Evolutionary conservation across 2,329 filamentous ascomycete species (phyloP).

Genomic region (Curvularia lunata): DNA sequence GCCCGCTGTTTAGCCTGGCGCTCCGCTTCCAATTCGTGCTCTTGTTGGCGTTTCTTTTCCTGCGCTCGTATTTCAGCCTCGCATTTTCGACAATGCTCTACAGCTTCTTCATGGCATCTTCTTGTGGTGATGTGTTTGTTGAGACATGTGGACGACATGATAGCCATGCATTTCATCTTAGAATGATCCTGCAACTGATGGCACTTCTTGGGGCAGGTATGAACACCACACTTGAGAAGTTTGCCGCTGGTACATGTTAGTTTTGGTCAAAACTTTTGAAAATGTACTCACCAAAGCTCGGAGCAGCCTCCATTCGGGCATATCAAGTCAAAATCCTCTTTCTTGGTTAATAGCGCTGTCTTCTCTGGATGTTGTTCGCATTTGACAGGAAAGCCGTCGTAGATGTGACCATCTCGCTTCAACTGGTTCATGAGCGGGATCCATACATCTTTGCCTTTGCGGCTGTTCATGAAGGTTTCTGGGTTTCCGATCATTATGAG

Average conservation of each 20-base stretch:
- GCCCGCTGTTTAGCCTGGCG: conserved; percentile 54
- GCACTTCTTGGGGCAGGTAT: conserved; percentile 66
- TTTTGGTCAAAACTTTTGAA: not conserved
- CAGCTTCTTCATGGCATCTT: conserved; percentile 54
- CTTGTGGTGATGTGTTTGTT: conserved; percentile 59
- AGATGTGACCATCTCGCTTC: conserved; percentile 55
- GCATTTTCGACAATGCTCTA: conserved; percentile 59
- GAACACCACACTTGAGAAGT: conserved; percentile 62
- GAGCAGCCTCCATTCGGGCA: conserved; percentile 75
- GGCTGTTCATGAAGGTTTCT: conserved; percentile 67
- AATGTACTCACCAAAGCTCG: conserved; percentile 63
- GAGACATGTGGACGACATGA: conserved; percentile 58
- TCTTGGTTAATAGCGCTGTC: conserved; percentile 54
- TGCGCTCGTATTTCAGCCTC: conserved; percentile 56
- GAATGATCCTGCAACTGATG: conserved; percentile 68
- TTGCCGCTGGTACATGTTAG: conserved; percentile 52
- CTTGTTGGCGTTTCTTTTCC: conserved; percentile 54
- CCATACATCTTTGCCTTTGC: conserved; percentile 66
- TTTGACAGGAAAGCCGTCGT: conserved; percentile 48
- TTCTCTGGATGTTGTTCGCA: conserved; percentile 47
- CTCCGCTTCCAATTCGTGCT: conserved; percentile 59
- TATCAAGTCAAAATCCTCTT: conserved; percentile 64
- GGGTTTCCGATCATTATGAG: conserved; percentile 75
- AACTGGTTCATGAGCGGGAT: conserved; percentile 62
- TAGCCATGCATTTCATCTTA: conserved; percentile 55